phyloP scores from a whole-genome alignment of 805 yeast genomes.

The Blastobotrys americana region DNA sequence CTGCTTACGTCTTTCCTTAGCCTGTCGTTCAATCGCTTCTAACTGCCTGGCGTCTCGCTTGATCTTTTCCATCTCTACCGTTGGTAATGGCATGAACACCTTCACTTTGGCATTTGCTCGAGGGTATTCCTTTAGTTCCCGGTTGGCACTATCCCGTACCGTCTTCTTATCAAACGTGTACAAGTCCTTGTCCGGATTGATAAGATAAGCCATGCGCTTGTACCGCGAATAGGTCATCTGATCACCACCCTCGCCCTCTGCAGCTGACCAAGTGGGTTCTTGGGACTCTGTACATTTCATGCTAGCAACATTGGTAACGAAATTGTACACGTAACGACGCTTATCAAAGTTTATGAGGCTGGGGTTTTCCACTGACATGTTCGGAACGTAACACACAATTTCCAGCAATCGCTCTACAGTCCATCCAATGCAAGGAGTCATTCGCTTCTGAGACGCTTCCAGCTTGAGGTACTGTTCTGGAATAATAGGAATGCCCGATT shows the following conservation, averaged over 20 bases:
- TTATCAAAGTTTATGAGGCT: slow-evolving; percentile 79
- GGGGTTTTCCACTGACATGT: slow-evolving; percentile 59
- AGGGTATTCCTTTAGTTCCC: slow-evolving; percentile 37
- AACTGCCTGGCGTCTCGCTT: slow-evolving; percentile 45
- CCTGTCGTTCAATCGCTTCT: slow-evolving; percentile 30
- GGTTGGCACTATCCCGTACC: slow-evolving; percentile 35
- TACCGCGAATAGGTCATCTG: slow-evolving; percentile 12
- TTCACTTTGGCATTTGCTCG: slow-evolving; percentile 32
- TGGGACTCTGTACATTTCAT: slow-evolving; percentile 27
- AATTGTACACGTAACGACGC: slow-evolving; percentile 58
- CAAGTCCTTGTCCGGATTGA: slow-evolving; percentile 27
- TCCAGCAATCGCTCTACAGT: slow-evolving; percentile 71
- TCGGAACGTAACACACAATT: slow-evolving; percentile 69
- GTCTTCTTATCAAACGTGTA: slow-evolving; percentile 25
- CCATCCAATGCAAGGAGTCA: slow-evolving; percentile 92
- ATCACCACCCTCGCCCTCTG: slow-evolving; percentile 14
- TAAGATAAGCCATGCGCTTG: slow-evolving; percentile 24
- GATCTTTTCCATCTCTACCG: slow-evolving; percentile 45
- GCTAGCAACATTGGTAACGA: slow-evolving; percentile 48
- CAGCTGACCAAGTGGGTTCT: slow-evolving; percentile 13
- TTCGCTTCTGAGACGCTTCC: slow-evolving; percentile 30
- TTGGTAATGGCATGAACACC: slow-evolving; percentile 42
- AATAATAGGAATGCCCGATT: slow-evolving; percentile 26
- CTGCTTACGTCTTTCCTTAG: slow-evolving; percentile 13
- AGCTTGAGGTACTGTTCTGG: slow-evolving; percentile 15